Evolutionary conservation across 371 early-diverging fungal genomes (phyloP).

Genomic region (Apophysomyces trapeziformis): DNA sequence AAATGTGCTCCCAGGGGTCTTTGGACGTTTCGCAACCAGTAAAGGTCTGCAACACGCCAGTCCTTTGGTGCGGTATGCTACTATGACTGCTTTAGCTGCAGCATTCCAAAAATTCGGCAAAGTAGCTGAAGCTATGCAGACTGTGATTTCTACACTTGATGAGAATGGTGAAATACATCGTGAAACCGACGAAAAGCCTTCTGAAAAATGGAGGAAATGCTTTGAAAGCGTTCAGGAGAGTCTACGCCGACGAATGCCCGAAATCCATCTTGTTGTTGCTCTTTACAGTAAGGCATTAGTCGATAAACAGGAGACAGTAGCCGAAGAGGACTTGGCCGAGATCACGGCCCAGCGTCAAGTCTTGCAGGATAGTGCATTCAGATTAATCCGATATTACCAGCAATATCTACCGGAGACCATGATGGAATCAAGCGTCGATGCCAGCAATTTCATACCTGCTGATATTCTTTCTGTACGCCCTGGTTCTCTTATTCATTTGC

Average conservation of each 20-base stretch:
- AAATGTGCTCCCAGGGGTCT: constrained; percentile 70
- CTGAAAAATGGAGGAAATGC: constrained; percentile 39
- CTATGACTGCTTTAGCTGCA: constrained; percentile 60
- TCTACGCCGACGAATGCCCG: constrained; percentile 74
- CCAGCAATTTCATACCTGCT: constrained; percentile 74
- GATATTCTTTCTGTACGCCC: constrained; percentile 61
- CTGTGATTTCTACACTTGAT: constrained; percentile 37
- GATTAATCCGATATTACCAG: constrained; percentile 72
- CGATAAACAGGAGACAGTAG: constrained; percentile 16
- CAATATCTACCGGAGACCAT: constrained; percentile 67
- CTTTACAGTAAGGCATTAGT: constrained; percentile 46
- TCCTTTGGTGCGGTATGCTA: constrained; percentile 69
- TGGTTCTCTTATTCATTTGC: constrained; percentile 59
- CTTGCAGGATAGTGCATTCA: constrained; percentile 57
- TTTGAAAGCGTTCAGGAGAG: constrained; percentile 55
- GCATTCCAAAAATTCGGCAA: constrained; percentile 68
- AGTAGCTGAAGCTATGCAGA: constrained; percentile 38
- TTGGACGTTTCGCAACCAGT: constrained; percentile 60
- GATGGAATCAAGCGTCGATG: constrained; percentile 74
- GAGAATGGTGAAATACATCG: constrained; percentile 15
- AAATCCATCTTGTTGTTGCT: constrained; percentile 68
- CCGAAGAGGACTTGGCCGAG: constrained; percentile 25
- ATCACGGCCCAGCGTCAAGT: constrained; percentile 48
- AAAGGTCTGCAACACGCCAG: constrained; percentile 75
- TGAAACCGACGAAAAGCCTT: not conserved